Conservation (phyloP, 208 protist genomes). For the Leishmania major region DNA sequence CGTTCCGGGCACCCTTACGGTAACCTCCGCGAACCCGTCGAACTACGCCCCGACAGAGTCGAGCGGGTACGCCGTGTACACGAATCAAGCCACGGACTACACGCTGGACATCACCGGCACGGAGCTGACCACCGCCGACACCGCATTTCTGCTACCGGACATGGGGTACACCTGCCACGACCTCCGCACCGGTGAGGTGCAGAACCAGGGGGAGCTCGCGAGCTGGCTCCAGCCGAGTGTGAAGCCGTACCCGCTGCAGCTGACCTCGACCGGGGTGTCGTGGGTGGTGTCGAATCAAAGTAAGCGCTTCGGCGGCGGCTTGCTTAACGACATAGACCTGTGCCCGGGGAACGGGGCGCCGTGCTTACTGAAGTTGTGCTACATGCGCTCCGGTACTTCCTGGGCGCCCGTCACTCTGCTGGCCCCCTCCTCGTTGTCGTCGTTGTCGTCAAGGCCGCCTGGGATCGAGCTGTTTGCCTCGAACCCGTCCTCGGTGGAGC, state of each 20-base stretch:
- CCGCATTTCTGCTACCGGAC: conserved; percentile 73
- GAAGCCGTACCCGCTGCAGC: conserved; percentile 47
- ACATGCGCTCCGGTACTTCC: conserved; percentile 61
- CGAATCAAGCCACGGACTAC: conserved; percentile 76
- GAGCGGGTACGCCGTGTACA: conserved; percentile 47
- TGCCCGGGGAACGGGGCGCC: conserved; percentile 48
- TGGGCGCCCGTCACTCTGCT: conserved; percentile 77
- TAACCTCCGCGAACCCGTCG: conserved; percentile 68
- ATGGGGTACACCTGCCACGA: conserved; percentile 86
- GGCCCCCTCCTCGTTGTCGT: too few relatives aligned
- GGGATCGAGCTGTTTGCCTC: conserved; percentile 55
- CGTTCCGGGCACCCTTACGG: conserved; percentile 61
- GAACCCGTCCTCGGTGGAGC: conserved; percentile 63
- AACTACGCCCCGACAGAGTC: conserved; percentile 38
- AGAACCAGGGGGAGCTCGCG: conserved; percentile 54
- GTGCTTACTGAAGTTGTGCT: conserved; percentile 87
- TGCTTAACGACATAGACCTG: conserved; percentile 55
- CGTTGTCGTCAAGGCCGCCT: conserved; percentile 8
- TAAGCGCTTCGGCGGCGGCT: conserved; percentile 66
- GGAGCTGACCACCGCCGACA: conserved; percentile 49
- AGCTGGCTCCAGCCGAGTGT: conserved; percentile 71
- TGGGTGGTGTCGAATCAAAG: conserved; percentile 73
- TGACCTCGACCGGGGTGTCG: conserved; percentile 44
- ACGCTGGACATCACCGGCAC: conserved; percentile 65
- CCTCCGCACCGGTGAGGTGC: conserved; percentile 58